These are phyloP conservation scores for Cyclotella baltica DNA, from an alignment of 108 stramenopile species.

Conservation along the genomic window DNA sequence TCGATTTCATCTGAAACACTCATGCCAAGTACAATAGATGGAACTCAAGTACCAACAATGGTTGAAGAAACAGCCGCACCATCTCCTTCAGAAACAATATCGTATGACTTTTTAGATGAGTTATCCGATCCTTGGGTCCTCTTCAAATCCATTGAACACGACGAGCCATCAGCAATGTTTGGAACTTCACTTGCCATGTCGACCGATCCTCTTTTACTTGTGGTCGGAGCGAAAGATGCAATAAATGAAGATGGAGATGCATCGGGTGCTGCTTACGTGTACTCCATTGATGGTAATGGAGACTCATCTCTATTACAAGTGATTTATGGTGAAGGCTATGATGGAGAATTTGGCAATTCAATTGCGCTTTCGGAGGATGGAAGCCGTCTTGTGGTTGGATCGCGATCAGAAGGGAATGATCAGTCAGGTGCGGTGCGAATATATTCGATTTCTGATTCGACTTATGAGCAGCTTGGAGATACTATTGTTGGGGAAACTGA, in stretches of 20 bases:
- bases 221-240: constrained; percentile 34
- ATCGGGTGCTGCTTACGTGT: constrained; percentile 37
- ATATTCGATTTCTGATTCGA: constrained; percentile 3
- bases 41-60: neutral
- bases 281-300: constrained; percentile 1
- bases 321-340: constrained; percentile 21
- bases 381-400: constrained; percentile 28
- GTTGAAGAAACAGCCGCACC: neutral
- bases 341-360: constrained; percentile 31
- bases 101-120: constrained; percentile 4
- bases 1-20: neutral
- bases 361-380: constrained; percentile 35
- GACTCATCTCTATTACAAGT: constrained; percentile 7
- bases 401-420: constrained; percentile 26
- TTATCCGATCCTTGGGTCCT: constrained; percentile 11
- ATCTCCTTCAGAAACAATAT: neutral
- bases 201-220: constrained; percentile 12
- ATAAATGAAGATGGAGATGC: constrained; percentile 8
- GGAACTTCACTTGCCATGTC: constrained; percentile 30
- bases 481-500: constrained; percentile 1
- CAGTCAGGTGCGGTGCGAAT: constrained; percentile 33
- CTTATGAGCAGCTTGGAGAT: constrained; percentile 14
- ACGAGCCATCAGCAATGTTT: constrained; percentile 7
- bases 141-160: neutral
- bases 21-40: neutral